These are phyloP conservation scores for Alternaria arborescens DNA, from an alignment of 2,329 filamentous ascomycete genomes.

Conservation along the genomic window DNA sequence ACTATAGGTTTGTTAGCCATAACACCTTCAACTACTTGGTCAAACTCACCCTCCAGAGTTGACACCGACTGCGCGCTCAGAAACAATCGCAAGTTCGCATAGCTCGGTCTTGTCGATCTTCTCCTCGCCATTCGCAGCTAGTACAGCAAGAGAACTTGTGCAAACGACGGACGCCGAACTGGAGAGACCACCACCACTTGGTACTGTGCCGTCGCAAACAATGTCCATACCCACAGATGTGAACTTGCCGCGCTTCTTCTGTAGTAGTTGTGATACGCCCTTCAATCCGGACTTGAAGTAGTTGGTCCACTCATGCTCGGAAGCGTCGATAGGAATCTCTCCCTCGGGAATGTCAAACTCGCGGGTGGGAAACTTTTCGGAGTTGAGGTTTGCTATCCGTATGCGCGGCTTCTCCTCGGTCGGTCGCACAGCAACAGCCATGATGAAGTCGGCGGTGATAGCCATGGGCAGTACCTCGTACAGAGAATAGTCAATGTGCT, in stretches of 20 bases:
- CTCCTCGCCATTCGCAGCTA: constrained; percentile 82
- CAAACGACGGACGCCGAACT: constrained; percentile 95
- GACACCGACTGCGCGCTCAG: constrained; percentile 91
- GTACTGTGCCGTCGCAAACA: constrained; percentile 89
- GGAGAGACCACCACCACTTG: constrained; percentile 88
- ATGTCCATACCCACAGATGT: constrained; percentile 82
- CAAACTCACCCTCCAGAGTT: constrained; percentile 85
- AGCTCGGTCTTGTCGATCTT: constrained; percentile 89
- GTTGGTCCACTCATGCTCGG: constrained; percentile 92
- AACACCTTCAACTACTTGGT: not conserved
- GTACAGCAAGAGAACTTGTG: constrained; percentile 84
- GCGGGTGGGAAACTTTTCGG: constrained; percentile 75
- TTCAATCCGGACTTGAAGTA: constrained; percentile 95
- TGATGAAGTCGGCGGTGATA: constrained; percentile 86
- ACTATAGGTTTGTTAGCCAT: constrained; percentile 56
- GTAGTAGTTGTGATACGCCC: constrained; percentile 81
- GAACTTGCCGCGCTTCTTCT: constrained; percentile 71
- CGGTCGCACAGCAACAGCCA: constrained; percentile 74
- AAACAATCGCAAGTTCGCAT: constrained; percentile 91
- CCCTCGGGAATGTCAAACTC: constrained; percentile 75
- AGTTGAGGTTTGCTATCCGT: constrained; percentile 80
- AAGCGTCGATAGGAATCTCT: constrained; percentile 76
- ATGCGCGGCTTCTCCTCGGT: constrained; percentile 67
- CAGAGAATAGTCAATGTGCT: constrained; percentile 96
- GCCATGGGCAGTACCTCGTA: constrained; percentile 97